Evolutionary conservation across 1,284 basidiomycete species (phyloP).

Genomic region (Exsudoporus floridanus): DNA sequence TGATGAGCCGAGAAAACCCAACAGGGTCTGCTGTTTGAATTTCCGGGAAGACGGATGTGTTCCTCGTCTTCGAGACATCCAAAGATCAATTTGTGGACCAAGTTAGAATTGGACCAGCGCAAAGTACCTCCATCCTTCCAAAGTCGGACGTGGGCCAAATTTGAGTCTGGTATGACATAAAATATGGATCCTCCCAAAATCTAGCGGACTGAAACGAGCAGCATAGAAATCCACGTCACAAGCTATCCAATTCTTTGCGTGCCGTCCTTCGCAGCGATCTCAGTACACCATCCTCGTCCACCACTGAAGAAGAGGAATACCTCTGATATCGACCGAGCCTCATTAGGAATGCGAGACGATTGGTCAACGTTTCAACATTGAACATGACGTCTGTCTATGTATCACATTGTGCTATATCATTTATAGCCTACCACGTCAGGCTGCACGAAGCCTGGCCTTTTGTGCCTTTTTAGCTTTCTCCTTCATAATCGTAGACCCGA

Average conservation of each 20-base stretch:
- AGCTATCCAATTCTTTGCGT: neutral
- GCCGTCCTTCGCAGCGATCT: neutral
- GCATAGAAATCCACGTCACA: neutral
- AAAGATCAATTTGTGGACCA: neutral
- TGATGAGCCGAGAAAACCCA: constrained; percentile 28
- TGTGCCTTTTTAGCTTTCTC: constrained; percentile 71
- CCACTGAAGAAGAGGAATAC: neutral
- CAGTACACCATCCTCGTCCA: neutral
- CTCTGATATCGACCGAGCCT: neutral
- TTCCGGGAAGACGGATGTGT: constrained; percentile 11
- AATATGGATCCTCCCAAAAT: neutral
- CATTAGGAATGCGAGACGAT: neutral
- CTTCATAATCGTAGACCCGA: constrained; percentile 72
- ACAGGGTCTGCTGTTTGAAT: constrained; percentile 36
- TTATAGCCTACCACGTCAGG: constrained; percentile 34
- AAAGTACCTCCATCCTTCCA: neutral
- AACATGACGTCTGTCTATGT: neutral
- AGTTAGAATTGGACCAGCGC: neutral
- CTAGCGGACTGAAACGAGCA: too few relatives aligned
- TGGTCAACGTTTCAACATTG: neutral
- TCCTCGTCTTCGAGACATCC: constrained; percentile 19
- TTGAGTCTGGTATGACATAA: neutral
- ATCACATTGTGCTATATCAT: neutral
- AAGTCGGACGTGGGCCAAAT: neutral
- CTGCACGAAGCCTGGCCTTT: constrained; percentile 54